These are phyloP conservation scores for Epicoccum nigrum DNA, from an alignment of 2,329 filamentous ascomycete genomes.

Conservation along the genomic window DNA sequence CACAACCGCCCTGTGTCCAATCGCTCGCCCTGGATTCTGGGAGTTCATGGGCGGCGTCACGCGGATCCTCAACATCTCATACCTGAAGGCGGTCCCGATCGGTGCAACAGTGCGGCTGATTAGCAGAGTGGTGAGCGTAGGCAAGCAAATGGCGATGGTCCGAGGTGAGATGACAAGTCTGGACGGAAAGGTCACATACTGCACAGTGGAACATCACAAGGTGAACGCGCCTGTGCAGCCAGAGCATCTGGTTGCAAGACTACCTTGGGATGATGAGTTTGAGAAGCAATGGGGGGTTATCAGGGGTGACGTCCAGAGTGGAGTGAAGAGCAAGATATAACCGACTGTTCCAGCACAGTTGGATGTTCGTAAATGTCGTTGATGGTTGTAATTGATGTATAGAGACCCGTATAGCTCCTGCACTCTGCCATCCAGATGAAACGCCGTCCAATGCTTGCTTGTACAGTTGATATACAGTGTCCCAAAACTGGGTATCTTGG, in stretches of 20 bases:
- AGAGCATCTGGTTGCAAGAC: conserved; percentile 48
- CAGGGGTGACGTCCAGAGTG: conserved; percentile 13
- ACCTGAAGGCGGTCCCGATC: conserved; percentile 57
- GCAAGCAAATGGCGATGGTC: conserved; percentile 60
- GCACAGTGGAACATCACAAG: conserved; percentile 61
- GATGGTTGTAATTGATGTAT: conserved; percentile 1
- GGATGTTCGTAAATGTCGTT: not conserved
- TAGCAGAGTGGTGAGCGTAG: conserved; percentile 53
- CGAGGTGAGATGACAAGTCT: conserved; percentile 56
- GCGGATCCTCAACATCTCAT: conserved; percentile 58
- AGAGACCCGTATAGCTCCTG: not conserved
- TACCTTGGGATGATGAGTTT: conserved; percentile 55
- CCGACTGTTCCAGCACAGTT: not conserved
- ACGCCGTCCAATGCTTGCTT: conserved; percentile 24
- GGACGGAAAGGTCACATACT: conserved; percentile 56
- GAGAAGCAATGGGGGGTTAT: conserved; percentile 35
- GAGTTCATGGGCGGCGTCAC: conserved; percentile 61
- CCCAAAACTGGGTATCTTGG: conserved; percentile 2
- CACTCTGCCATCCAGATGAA: conserved; percentile 3
- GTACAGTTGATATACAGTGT: conserved; percentile 27
- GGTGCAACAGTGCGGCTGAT: conserved; percentile 53
- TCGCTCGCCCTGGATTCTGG: conserved; percentile 58
- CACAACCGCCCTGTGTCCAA: conserved; percentile 56
- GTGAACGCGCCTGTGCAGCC: conserved; percentile 52
- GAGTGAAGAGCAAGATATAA: conserved; percentile 30